Conservation (phyloP, 2,329 filamentous ascomycete genomes). For the Ascochyta koolunga region DNA sequence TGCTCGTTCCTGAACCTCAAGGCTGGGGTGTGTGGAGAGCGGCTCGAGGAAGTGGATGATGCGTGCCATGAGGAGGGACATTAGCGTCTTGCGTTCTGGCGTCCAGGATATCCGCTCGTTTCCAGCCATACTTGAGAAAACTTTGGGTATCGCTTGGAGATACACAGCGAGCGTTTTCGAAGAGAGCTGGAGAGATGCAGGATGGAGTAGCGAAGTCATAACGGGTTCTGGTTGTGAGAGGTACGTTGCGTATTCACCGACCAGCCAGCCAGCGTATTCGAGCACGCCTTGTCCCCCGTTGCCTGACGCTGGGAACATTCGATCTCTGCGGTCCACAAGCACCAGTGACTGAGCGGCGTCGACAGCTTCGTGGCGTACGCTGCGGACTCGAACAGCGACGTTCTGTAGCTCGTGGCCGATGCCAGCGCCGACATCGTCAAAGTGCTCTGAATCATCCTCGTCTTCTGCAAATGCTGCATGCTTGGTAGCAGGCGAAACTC, state of each 20-base stretch:
- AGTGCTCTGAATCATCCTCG: slow-evolving; percentile 36
- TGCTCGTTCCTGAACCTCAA: slow-evolving; percentile 93
- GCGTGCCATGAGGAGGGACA: slow-evolving; percentile 78
- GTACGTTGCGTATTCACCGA: slow-evolving; percentile 83
- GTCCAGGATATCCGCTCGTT: slow-evolving; percentile 73
- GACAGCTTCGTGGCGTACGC: slow-evolving; percentile 78
- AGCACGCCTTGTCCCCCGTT: slow-evolving; percentile 68
- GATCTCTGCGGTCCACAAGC: slow-evolving; percentile 64
- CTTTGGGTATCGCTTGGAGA: slow-evolving; percentile 83
- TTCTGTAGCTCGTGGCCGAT: slow-evolving; percentile 89
- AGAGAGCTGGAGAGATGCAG: slow-evolving; percentile 61
- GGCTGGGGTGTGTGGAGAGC: slow-evolving; percentile 77
- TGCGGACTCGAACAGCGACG: slow-evolving; percentile 88
- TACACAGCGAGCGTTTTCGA: slow-evolving; percentile 76
- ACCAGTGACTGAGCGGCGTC: slow-evolving; percentile 80
- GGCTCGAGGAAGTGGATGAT: slow-evolving; percentile 83
- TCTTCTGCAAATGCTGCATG: slow-evolving; percentile 29
- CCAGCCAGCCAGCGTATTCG: slow-evolving; percentile 79
- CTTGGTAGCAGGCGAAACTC: slow-evolving; percentile 63
- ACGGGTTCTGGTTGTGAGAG: slow-evolving; percentile 73
- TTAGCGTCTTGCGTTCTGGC: slow-evolving; percentile 72
- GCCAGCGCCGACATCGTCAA: slow-evolving; percentile 63
- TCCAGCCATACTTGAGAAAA: slow-evolving; percentile 76
- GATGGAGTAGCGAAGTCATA: slow-evolving; percentile 76
- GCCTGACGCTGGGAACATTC: slow-evolving; percentile 60